phyloP scores from a whole-genome alignment of 495 filamentous ascomycete genomes.

The Extremus antarcticus region DNA sequence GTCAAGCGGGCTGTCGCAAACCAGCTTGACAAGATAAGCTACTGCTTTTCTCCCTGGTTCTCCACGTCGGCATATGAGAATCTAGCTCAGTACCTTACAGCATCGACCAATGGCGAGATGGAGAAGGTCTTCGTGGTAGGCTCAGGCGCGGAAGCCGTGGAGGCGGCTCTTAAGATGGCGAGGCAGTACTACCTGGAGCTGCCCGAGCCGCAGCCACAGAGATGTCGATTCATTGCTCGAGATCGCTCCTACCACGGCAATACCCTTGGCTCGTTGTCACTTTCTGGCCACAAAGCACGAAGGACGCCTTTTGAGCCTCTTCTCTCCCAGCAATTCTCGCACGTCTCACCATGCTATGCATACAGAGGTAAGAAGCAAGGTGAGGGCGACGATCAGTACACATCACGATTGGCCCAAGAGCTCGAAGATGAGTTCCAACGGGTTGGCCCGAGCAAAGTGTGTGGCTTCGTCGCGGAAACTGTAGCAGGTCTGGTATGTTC shows the following conservation, averaged over 20 bases:
- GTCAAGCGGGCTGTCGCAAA: constrained; percentile 36
- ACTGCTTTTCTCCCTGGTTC: constrained; percentile 44
- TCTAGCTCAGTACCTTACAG: constrained; percentile 16
- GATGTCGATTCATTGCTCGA: constrained; percentile 52
- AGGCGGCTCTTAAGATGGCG: constrained; percentile 56
- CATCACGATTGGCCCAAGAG: constrained; percentile 51
- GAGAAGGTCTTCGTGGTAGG: constrained; percentile 40
- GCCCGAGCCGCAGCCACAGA: constrained; percentile 36
- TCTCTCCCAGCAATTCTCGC: constrained; percentile 44
- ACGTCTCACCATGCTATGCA: constrained; percentile 58
- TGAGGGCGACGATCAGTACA: constrained; percentile 35
- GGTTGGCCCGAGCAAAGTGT: constrained; percentile 59
- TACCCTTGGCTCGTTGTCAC: constrained; percentile 54
- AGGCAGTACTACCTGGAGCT: constrained; percentile 55
- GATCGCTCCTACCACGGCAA: constrained; percentile 63
- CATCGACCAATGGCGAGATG: constrained; percentile 23
- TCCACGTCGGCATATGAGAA: constrained; percentile 33
- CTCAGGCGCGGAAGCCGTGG: constrained; percentile 52
- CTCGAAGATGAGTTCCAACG: constrained; percentile 64
- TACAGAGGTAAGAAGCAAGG: constrained; percentile 35
- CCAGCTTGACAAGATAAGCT: constrained; percentile 41
- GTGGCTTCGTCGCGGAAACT: constrained; percentile 67
- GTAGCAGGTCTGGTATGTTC: constrained; percentile 40
- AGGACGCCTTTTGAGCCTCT: constrained; percentile 57
- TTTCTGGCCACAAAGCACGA: constrained; percentile 52